phyloP scores from a whole-genome alignment of 164 flowering plant species.

The Pachysandra terminalis region DNA sequence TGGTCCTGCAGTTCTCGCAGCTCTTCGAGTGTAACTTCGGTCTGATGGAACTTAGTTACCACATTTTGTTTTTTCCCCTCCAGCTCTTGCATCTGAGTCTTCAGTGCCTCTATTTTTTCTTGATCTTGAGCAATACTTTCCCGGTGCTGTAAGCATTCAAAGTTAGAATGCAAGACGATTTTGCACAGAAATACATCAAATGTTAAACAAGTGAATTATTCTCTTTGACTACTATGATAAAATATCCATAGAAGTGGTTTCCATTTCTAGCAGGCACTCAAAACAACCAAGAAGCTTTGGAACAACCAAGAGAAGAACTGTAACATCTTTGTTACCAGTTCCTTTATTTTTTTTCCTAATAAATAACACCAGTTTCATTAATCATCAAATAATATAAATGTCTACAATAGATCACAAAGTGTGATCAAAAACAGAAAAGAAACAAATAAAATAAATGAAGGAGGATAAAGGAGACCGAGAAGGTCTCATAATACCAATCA shows the following conservation, averaged over 20 bases:
- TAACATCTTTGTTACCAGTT: too few relatives aligned
- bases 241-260: not conserved
- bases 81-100: slow-evolving; percentile 66
- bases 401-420: too few relatives aligned
- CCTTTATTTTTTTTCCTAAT: too few relatives aligned
- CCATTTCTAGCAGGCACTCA: not conserved
- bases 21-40: slow-evolving; percentile 60
- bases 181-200: not conserved
- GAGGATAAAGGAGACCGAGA: too few relatives aligned
- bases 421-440: too few relatives aligned
- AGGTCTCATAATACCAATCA: too few relatives aligned
- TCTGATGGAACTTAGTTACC: slow-evolving; percentile 57
- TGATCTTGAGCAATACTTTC: slow-evolving; percentile 80
- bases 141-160: slow-evolving; percentile 45
- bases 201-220: not conserved
- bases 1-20: slow-evolving; percentile 58
- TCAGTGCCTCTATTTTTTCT: slow-evolving; percentile 57
- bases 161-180: not conserved
- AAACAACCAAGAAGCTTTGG: not conserved
- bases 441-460: too few relatives aligned
- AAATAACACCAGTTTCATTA: too few relatives aligned
- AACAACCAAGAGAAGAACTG: too few relatives aligned
- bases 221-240: not conserved
- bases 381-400: too few relatives aligned
- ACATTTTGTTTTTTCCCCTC: slow-evolving; percentile 51